A percentile compares a stretch with the other conserved stretches of the same genome.
These are phyloP conservation scores for Magnolia kwangsiensis DNA, from an alignment of 164 flowering plant species.

Conservation along the genomic window DNA sequence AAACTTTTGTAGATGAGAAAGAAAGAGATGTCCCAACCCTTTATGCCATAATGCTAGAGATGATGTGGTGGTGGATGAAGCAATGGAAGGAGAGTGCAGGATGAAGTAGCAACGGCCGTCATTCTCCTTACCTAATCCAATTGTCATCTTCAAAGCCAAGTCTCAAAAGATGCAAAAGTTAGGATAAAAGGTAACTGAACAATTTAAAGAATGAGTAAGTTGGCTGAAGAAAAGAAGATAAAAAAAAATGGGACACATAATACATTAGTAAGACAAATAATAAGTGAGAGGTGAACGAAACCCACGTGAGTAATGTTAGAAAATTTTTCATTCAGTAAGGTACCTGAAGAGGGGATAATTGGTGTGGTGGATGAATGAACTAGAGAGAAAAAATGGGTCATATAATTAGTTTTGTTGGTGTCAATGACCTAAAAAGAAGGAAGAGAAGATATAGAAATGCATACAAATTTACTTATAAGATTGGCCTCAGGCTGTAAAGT, in stretches of 20 bases:
- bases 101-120: not conserved
- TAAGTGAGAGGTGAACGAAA: not conserved
- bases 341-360: too few species aligned
- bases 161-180: not conserved
- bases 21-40: not conserved
- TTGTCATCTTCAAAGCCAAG: not conserved
- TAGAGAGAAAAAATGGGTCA: not conserved
- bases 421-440: not conserved
- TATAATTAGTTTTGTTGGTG: not conserved
- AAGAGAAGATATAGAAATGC: not conserved
- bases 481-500: not conserved
- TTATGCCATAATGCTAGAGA: conserved; percentile 1
- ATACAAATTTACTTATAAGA: not conserved
- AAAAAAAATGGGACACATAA: not conserved
- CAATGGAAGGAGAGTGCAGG: too few species aligned
- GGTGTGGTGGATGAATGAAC: not conserved
- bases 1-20: not conserved
- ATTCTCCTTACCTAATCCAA: not conserved
- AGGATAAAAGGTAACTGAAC: not conserved
- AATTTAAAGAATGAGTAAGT: not conserved
- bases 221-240: not conserved
- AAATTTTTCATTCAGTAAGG: not conserved
- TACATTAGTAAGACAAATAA: not conserved
- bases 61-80: too few species aligned
- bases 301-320: not conserved